Base-by-base conservation (phyloP, 768 basidiomycete species). In the Russula foetens region DNA sequence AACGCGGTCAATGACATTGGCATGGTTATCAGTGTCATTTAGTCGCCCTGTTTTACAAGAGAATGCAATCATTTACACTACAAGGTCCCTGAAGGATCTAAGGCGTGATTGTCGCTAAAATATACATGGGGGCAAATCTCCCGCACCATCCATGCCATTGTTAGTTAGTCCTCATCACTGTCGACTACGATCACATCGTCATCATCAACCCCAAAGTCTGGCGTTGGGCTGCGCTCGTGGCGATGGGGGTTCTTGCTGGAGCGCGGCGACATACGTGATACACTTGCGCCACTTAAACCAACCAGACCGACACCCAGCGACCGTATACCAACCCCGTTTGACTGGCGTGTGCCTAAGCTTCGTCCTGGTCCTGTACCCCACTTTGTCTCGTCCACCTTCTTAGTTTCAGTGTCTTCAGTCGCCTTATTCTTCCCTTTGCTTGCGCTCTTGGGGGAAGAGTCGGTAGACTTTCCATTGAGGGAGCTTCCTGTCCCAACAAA, bases 141-240 rank as follows among this genome's bases (percentile, higher is more conserved):
- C 35, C 17, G 19, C 17, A 41, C 8, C 29, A 15, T 9, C n/a
- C 11, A 39, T 33, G 44, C 56, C 23, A 7, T 41, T 39, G 39
- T 41, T 15, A 41, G 19, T 38, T 53, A 62, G 50, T 62, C 60
- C 50, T 58, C 44, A 70, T 92, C 92, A 65, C 88, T 90, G 69
- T 94, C 90, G 69, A 92, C 86, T 71, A 85, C 85, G 60, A 93
- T 91, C 46, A 86, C 81, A 58, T 89, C 87, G 53, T 91, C 89
- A 39, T 90, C 88, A 62, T 88, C 87, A n/a, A 90, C 85, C 29
- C 86, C 88, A 78, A 82, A 91, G 68, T 90, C 89, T 15, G 85
- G 90, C n/a, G 84, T 80, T 33, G 84, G 88, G 69, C 83, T 88
- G 62, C 64, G 66, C 67, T 76, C 76, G 21, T 35, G 44, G n/a